Evolutionary conservation across 805 yeast species (phyloP).

Genomic region (Helenozyma baotianmanensis): DNA sequence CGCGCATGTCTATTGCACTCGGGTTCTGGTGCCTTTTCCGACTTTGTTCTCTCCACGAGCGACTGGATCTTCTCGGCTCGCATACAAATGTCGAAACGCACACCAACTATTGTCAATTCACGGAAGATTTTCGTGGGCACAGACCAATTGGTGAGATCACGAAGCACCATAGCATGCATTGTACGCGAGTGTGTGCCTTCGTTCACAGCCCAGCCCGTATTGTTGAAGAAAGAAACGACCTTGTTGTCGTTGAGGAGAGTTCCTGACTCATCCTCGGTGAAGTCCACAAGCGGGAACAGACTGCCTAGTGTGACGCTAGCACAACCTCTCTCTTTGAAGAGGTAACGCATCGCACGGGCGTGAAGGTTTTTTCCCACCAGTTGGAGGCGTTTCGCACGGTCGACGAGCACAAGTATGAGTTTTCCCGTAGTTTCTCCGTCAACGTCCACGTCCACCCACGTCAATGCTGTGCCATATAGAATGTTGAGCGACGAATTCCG

Average conservation of each 20-base stretch:
- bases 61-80: slow-evolving; percentile 38
- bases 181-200: slow-evolving; percentile 14
- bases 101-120: slow-evolving; percentile 54
- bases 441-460: slow-evolving; percentile 42
- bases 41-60: slow-evolving; percentile 28
- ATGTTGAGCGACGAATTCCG: slow-evolving; percentile 53
- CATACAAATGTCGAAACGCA: slow-evolving; percentile 51
- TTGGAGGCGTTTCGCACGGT: slow-evolving; percentile 48
- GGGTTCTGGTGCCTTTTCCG: not conserved
- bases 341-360: slow-evolving; percentile 47
- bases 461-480: slow-evolving; percentile 49
- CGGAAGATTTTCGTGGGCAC: slow-evolving; percentile 51
- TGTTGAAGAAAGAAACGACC: slow-evolving; percentile 28
- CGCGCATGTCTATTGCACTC: slow-evolving; percentile 17
- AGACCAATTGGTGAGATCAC: slow-evolving; percentile 43
- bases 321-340: slow-evolving; percentile 41
- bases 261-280: slow-evolving; percentile 19
- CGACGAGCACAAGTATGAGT: slow-evolving; percentile 47
- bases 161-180: slow-evolving; percentile 37
- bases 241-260: slow-evolving; percentile 19
- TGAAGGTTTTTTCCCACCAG: slow-evolving; percentile 53
- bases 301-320: slow-evolving; percentile 38
- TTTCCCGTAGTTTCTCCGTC: slow-evolving; percentile 30
- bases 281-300: slow-evolving; percentile 43
- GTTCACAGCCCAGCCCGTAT: slow-evolving; percentile 38